Evolutionary conservation across 1,284 basidiomycete species (phyloP).

Genomic region (Tetrapyrgos nigripes): DNA sequence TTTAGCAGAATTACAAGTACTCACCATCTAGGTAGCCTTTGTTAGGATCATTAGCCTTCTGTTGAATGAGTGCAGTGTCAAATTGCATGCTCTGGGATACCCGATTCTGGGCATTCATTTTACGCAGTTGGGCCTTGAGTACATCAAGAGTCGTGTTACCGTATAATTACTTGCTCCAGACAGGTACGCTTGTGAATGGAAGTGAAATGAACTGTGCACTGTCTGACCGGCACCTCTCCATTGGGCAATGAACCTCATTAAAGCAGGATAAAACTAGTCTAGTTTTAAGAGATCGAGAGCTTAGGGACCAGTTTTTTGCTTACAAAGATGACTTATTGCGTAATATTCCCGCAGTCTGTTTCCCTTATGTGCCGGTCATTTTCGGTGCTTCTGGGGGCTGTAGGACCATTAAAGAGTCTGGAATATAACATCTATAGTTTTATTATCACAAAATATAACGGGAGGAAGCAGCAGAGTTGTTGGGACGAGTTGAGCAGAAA

Average conservation of each 20-base stretch:
- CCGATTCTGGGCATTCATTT: background rate
- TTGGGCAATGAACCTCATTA: constrained; percentile 1
- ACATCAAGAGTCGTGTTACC: background rate
- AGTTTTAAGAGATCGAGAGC: no score
- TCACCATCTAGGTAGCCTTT: background rate
- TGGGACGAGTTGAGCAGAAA: no score
- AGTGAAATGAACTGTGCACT: background rate
- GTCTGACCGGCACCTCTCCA: background rate
- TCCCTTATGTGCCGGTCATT: no score
- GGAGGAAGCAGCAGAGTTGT: no score
- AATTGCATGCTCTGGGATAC: background rate
- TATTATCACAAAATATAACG: no score
- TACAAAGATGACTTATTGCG: no score
- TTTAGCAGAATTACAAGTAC: background rate
- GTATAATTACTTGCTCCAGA: background rate
- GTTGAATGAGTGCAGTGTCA: constrained; percentile 1
- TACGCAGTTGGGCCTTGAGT: background rate
- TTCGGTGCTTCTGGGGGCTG: no score
- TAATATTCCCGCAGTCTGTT: no score
- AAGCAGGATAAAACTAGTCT: no score
- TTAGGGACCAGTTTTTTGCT: no score
- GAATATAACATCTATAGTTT: no score
- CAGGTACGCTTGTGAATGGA: background rate
- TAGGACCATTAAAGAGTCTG: no score
- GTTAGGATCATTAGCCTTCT: background rate